A percentile compares a stretch with the other conserved stretches of the same genome.
Conservation (phyloP, 768 basidiomycete species). For the Dacryopinax spathularia region DNA sequence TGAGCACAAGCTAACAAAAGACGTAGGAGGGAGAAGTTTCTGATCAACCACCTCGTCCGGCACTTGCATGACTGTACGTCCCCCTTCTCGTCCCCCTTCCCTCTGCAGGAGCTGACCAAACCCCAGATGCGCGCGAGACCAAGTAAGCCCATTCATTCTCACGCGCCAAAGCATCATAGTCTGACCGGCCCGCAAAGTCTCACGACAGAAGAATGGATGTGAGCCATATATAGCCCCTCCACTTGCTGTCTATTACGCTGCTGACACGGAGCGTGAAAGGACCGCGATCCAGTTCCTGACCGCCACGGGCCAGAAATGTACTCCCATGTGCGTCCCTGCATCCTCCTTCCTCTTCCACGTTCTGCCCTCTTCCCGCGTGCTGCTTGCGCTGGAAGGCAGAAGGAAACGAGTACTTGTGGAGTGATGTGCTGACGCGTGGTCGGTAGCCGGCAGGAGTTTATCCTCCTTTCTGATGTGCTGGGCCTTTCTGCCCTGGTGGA, state of each 20-base stretch:
- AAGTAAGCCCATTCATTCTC: conserved; percentile 25
- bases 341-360: neutral
- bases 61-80: conserved; percentile 53
- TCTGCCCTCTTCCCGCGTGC: too few species aligned
- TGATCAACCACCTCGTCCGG: conserved; percentile 39
- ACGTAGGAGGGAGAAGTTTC: conserved; percentile 33
- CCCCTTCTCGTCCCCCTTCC: neutral
- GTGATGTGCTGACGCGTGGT: conserved; percentile 27
- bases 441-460: conserved; percentile 44
- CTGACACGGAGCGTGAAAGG: too few species aligned
- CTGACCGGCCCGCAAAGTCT: conserved; percentile 26
- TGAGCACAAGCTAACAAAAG: conserved; percentile 1
- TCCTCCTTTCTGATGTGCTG: conserved; percentile 69
- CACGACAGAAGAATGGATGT: conserved; percentile 74
- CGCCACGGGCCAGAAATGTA: conserved; percentile 54
- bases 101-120: neutral
- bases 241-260: too few species aligned
- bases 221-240: too few species aligned
- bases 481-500: conserved; percentile 70
- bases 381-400: too few species aligned
- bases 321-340: conserved; percentile 29
- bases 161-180: neutral
- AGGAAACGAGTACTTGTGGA: neutral
- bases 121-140: conserved; percentile 41
- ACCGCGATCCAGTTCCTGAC: conserved; percentile 65